Percentiles rank a stretch among this genome's conserved stretches.
Evolutionary conservation across 805 yeast genomes (phyloP).

Genomic region (Candida rishiriensis): DNA sequence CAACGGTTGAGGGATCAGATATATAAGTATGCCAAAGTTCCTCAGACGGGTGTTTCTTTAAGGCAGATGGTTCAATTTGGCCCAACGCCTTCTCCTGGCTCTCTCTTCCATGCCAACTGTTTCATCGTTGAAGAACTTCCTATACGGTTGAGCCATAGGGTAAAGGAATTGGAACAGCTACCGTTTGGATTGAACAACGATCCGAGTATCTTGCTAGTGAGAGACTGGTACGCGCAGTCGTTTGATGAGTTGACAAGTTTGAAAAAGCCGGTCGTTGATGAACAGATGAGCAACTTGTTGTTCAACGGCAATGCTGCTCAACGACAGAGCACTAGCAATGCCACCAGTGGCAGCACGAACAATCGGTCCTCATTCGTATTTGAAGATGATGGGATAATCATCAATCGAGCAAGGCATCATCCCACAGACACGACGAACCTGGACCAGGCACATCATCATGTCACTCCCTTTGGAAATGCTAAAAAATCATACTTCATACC

Average conservation of each 20-base stretch:
- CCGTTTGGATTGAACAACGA: conserved; percentile 70
- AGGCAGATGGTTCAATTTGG: conserved; percentile 94
- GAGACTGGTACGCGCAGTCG: conserved; percentile 88
- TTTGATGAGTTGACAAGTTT: conserved; percentile 76
- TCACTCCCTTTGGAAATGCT: conserved; percentile 1
- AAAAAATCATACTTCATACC: conserved; percentile 46
- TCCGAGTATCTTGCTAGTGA: conserved; percentile 72
- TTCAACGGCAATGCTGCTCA: conserved; percentile 8
- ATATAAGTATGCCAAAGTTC: conserved; percentile 61
- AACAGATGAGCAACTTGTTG: conserved; percentile 36
- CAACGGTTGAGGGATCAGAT: conserved; percentile 49
- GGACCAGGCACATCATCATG: conserved; percentile 7
- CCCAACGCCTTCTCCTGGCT: conserved; percentile 70
- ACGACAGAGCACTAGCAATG: conserved; percentile 2
- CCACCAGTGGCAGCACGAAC: conserved; percentile 5
- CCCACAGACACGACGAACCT: conserved; percentile 9
- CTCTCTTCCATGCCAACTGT: conserved; percentile 75
- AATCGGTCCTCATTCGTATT: conserved; percentile 14
- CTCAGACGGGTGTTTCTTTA: conserved; percentile 80
- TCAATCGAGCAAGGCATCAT: conserved; percentile 18
- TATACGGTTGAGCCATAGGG: conserved; percentile 79
- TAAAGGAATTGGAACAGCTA: conserved; percentile 74
- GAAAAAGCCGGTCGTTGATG: conserved; percentile 50
- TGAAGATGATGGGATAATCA: conserved; percentile 47
- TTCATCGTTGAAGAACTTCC: conserved; percentile 85